Percentiles rank a stretch among this genome's conserved stretches.
These are phyloP conservation scores for Hypocreales sp. DNA, from an alignment of 2,329 filamentous ascomycete genomes.

Conservation along the genomic window DNA sequence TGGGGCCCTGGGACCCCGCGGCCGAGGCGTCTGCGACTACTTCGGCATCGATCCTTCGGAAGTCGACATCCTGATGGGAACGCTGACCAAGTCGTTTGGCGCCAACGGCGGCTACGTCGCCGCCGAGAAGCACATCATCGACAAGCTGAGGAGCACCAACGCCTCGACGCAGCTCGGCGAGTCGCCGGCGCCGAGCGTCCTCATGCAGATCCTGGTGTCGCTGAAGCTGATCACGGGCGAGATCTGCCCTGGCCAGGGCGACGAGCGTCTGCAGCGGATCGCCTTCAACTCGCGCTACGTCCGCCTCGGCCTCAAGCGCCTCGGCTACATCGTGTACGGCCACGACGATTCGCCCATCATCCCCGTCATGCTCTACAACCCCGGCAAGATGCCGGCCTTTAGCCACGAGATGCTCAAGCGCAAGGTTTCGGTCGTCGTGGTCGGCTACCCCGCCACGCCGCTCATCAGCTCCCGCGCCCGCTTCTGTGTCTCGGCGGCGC, in stretches of 20 bases:
- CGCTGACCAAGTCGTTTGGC: constrained; percentile 94
- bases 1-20: constrained; percentile 75
- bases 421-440: constrained; percentile 94
- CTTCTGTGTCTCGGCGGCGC: constrained; percentile 89
- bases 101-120: constrained; percentile 95
- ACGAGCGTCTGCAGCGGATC: constrained; percentile 87
- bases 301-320: constrained; percentile 88
- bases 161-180: constrained; percentile 79
- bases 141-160: constrained; percentile 77
- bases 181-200: constrained; percentile 70
- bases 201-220: constrained; percentile 80
- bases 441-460: constrained; percentile 92
- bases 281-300: constrained; percentile 98
- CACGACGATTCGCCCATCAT: constrained; percentile 98
- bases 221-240: constrained; percentile 84
- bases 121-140: constrained; percentile 77
- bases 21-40: constrained; percentile 92
- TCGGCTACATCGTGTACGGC: constrained; percentile 92
- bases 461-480: constrained; percentile 87
- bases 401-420: constrained; percentile 97
- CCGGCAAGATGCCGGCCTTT: constrained; percentile 97
- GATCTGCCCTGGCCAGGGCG: constrained; percentile 75
- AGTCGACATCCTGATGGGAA: constrained; percentile 95
- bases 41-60: constrained; percentile 79
- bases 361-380: constrained; percentile 86